Conservation (phyloP, 768 basidiomycete genomes). For the Lactarius sanguifluus region DNA sequence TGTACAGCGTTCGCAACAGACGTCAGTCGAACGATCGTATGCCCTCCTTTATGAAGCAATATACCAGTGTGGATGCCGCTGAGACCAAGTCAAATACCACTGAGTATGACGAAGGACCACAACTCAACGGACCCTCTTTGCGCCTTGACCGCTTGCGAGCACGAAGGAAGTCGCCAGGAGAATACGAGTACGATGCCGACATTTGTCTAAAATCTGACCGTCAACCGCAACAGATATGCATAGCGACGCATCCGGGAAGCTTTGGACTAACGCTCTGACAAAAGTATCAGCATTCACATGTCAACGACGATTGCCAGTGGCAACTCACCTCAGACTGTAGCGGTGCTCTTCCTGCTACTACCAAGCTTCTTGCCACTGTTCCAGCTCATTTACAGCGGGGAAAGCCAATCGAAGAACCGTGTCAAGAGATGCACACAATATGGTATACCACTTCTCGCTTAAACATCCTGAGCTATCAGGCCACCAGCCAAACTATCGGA, state of each 20-base stretch:
- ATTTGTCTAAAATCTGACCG: conserved; percentile 76
- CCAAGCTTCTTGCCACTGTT: conserved; percentile 95
- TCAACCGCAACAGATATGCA: conserved; percentile 83
- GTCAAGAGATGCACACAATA: conserved; percentile 85
- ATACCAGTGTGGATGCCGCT: too few species aligned
- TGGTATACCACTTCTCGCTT: conserved; percentile 91
- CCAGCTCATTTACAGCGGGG: conserved; percentile 60
- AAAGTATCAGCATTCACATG: background rate
- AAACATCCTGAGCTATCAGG: conserved; percentile 46
- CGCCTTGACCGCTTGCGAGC: conserved; percentile 23
- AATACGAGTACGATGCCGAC: conserved; percentile 65
- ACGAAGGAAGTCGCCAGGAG: conserved; percentile 32
- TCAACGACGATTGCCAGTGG: conserved; percentile 6
- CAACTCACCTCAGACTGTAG: conserved; percentile 74
- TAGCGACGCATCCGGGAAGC: conserved; percentile 69
- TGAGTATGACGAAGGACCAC: too few species aligned
- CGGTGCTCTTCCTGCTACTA: conserved; percentile 96
- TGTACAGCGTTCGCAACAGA: too few species aligned
- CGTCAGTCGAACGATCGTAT: too few species aligned
- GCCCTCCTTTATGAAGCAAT: too few species aligned
- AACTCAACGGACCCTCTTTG: too few species aligned
- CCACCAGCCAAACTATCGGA: too few species aligned
- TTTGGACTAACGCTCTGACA: conserved; percentile 43
- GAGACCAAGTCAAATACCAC: too few species aligned
- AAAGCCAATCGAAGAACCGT: conserved; percentile 93